phyloP scores from a whole-genome alignment of 2,329 filamentous ascomycete genomes.

The Whalleya microplaca region DNA sequence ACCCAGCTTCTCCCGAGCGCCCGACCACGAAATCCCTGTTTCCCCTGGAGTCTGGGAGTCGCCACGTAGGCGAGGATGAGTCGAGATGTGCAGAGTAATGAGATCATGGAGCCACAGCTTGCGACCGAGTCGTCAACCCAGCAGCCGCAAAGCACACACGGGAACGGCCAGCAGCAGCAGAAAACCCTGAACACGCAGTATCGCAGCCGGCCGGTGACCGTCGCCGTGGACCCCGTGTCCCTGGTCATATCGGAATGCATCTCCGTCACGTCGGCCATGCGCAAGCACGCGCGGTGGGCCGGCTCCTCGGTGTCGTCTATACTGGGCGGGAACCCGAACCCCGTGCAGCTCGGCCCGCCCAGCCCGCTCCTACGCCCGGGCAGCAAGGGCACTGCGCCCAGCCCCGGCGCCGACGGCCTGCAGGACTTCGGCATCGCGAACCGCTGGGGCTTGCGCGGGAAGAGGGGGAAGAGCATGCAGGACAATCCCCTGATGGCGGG shows the following conservation, averaged over 20 bases:
- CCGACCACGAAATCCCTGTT: constrained; percentile 10
- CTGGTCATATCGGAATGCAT: constrained; percentile 99
- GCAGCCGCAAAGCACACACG: constrained; percentile 26
- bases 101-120: constrained; percentile 33
- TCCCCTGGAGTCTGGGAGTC: constrained; percentile 14
- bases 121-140: constrained; percentile 32
- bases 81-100: constrained; percentile 39
- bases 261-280: constrained; percentile 95
- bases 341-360: constrained; percentile 56
- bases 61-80: constrained; percentile 41
- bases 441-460: constrained; percentile 90
- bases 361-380: constrained; percentile 46
- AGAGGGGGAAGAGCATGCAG: constrained; percentile 96
- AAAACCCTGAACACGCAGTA: constrained; percentile 59
- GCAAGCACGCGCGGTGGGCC: constrained; percentile 94
- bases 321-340: constrained; percentile 73
- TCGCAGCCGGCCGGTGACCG: constrained; percentile 67
- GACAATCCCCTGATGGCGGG: constrained; percentile 96
- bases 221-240: constrained; percentile 88
- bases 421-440: constrained; percentile 69
- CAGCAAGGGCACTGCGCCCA: constrained; percentile 45
- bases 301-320: constrained; percentile 97
- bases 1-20: no score
- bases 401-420: constrained; percentile 44
- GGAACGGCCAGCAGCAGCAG: constrained; percentile 16